Percentiles rank a stretch among this genome's conserved stretches.
Conservation (phyloP, 2,329 filamentous ascomycete genomes). For the Alternaria sp. region DNA sequence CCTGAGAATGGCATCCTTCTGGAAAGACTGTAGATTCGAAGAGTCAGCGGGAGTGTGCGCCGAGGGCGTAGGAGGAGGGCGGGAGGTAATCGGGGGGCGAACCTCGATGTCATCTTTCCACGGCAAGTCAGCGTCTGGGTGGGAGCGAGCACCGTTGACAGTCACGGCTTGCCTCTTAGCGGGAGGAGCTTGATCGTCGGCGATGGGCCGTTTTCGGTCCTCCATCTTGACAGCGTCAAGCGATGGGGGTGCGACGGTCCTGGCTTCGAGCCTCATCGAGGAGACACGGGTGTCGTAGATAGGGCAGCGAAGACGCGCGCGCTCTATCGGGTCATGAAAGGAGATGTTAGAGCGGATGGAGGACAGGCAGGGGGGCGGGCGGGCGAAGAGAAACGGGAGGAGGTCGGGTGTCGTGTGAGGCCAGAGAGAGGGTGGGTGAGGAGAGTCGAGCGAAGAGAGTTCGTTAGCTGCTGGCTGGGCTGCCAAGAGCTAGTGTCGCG, state of each 20-base stretch:
- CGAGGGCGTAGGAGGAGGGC: conserved; percentile 25
- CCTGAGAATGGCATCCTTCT: conserved; percentile 95
- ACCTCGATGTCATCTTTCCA: conserved; percentile 77
- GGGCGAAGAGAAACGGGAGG: conserved; percentile 24
- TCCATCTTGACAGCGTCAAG: conserved; percentile 92
- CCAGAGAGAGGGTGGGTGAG: conserved; percentile 16
- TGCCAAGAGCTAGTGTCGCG: conserved; percentile 16
- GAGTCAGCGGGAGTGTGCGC: conserved; percentile 44
- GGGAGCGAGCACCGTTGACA: conserved; percentile 77
- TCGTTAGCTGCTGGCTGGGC: conserved; percentile 18
- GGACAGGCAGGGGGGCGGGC: conserved; percentile 33
- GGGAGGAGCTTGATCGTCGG: conserved; percentile 86
- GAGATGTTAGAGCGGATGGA: conserved; percentile 23
- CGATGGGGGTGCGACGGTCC: conserved; percentile 78
- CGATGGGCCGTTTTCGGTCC: conserved; percentile 95
- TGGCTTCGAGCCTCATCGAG: conserved; percentile 86
- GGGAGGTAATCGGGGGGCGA: conserved; percentile 58
- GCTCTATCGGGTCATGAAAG: conserved; percentile 33
- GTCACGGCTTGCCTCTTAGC: conserved; percentile 81
- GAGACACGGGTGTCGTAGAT: conserved; percentile 51
- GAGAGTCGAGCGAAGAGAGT: conserved; percentile 29
- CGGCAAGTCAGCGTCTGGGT: conserved; percentile 72
- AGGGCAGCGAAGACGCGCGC: conserved; percentile 28
- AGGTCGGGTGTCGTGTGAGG: conserved; percentile 38
- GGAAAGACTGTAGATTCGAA: conserved; percentile 70